These are phyloP conservation scores for Gentiana dahurica DNA, from an alignment of 257 asterid species.

Conservation along the genomic window DNA sequence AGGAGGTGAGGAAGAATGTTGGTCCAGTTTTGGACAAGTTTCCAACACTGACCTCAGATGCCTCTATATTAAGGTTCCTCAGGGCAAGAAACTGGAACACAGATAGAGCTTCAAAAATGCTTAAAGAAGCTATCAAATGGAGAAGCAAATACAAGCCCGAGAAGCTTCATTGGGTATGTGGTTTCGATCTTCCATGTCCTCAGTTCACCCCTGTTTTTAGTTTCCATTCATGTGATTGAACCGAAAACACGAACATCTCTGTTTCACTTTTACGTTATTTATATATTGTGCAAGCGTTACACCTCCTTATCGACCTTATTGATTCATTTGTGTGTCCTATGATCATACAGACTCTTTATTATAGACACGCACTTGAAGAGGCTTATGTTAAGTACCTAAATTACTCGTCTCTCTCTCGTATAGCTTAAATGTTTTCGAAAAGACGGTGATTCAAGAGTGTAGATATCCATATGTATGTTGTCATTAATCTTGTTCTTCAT, in stretches of 20 bases:
- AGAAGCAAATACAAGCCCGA: conserved; percentile 48
- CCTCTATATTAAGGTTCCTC: conserved; percentile 40
- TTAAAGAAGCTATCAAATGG: conserved; percentile 56
- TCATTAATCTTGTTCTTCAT: background rate
- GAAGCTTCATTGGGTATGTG: conserved; percentile 44
- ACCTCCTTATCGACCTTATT: background rate
- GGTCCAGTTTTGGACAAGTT: conserved; percentile 36
- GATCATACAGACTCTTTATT: too few relatives aligned
- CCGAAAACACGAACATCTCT: too few relatives aligned
- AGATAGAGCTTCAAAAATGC: conserved; percentile 42
- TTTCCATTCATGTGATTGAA: background rate
- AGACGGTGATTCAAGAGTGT: background rate
- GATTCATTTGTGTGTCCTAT: too few relatives aligned
- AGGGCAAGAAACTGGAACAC: conserved; percentile 53
- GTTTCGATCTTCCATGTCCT: background rate
- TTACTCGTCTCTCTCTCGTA: too few relatives aligned
- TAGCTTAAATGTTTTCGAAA: too few relatives aligned
- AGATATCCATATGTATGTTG: background rate
- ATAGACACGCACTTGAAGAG: too few relatives aligned
- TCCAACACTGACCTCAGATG: conserved; percentile 31
- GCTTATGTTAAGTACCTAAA: too few relatives aligned
- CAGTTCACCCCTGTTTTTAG: background rate
- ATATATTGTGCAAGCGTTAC: too few relatives aligned
- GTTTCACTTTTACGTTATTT: too few relatives aligned
- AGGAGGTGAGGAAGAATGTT: conserved; percentile 28